Percentiles rank a stretch among this genome's conserved stretches.
Evolutionary conservation across 2,329 filamentous ascomycete species (phyloP).

Genomic region (Colletotrichum zoysiae): DNA sequence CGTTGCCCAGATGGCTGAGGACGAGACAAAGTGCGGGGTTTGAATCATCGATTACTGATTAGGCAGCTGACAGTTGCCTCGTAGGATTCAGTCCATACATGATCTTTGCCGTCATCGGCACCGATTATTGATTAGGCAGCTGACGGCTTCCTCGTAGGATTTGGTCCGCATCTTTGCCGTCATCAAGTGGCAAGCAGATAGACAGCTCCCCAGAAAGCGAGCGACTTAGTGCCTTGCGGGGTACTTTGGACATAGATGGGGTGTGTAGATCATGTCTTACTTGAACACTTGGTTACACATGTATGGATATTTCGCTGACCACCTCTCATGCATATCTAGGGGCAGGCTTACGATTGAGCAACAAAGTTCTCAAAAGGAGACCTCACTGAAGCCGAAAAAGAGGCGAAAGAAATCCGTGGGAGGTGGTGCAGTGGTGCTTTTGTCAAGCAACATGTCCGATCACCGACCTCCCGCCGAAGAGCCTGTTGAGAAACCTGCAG

Average conservation of each 20-base stretch:
- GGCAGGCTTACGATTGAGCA: neutral
- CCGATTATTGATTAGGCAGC: neutral
- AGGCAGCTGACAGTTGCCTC: neutral
- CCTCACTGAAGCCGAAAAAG: too few relatives aligned
- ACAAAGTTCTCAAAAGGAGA: too few relatives aligned
- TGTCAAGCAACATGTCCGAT: neutral
- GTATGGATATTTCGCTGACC: neutral
- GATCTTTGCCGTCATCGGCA: neutral
- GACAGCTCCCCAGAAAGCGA: neutral
- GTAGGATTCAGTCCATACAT: neutral
- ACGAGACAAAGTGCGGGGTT: neutral
- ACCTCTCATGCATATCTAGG: rapidly evolving
- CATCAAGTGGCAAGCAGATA: neutral
- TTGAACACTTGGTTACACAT: neutral
- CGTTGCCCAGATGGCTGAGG: neutral
- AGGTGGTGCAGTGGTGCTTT: neutral
- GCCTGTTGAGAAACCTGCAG: neutral
- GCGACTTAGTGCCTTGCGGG: neutral
- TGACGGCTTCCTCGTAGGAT: neutral
- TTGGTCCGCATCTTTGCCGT: neutral
- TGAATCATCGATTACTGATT: neutral
- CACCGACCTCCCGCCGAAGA: neutral
- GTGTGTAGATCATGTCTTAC: neutral
- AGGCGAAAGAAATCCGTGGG: neutral
- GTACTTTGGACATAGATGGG: neutral